Base-by-base conservation (phyloP, 352 stramenopile species). In the Pythium graminicola region DNA sequence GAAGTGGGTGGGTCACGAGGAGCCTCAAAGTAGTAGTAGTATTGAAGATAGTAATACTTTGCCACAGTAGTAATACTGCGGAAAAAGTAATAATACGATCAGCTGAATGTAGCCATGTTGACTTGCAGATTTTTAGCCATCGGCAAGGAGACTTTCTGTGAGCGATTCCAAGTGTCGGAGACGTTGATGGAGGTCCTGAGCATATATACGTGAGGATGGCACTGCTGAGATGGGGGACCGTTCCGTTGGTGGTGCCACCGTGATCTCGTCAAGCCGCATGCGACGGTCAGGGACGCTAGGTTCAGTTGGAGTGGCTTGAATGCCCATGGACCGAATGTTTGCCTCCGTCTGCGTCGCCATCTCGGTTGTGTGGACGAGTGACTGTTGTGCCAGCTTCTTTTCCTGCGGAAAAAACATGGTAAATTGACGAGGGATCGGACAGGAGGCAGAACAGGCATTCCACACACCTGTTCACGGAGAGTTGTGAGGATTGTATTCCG, bases 401-500 rank as follows among this genome's bases (percentile, higher is more conserved):
- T 2, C 42, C 29, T 35, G 13, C 13, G 7, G 29, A 13, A 35
- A 35, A 13, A 35, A 35, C 29, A 13, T 13, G 29, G 7, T 13
- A 35, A 35, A n/a, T n/a, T 27, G 2, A 39, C 27, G 28, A 2
- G 4, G 16, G 13, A 5, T 14, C n/a, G 38, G 16, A 27, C 17
- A 33, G 24, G 35, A 26, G 16, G 3, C 16, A 6, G 11, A 23
- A 3, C 6, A 20, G 2, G 14, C 3, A 20, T n/a, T 6, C 3
- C 23, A 54, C 54, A 19, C 31, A 62, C 60, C 5, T 68, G 60
- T 4, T 88, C 76, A 3, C 76, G 72, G 6, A 90, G 47, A 0
- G 79, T 70, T 19, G 47, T 75, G 11, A 90, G 33, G 23, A 90
- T 67, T 7, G 71, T 68, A 50, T 86, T 90, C 2, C 79, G 69